Evolutionary conservation across 306 rosid genomes (phyloP).

Genomic region (Nissolia schottii): DNA sequence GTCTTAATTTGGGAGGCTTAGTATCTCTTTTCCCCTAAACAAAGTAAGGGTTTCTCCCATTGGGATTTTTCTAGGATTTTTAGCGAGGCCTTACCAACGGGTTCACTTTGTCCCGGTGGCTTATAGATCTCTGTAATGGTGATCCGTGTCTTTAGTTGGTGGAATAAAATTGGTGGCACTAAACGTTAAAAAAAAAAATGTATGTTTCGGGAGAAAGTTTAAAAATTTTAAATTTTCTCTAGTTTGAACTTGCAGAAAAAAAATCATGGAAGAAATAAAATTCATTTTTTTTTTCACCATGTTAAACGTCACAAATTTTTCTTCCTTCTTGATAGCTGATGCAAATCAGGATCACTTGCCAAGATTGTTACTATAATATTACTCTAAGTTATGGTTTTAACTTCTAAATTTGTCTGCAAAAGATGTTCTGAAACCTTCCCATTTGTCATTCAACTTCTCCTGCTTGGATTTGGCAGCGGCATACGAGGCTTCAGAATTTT

Average conservation of each 20-base stretch:
- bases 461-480: neutral
- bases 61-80: too few species aligned
- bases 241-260: neutral
- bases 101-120: too few species aligned
- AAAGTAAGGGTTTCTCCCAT: too few species aligned
- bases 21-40: too few species aligned
- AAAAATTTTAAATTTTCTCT: neutral
- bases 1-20: too few species aligned
- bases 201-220: neutral
- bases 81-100: too few species aligned
- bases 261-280: too few species aligned
- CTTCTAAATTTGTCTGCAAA: neutral
- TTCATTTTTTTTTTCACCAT: neutral
- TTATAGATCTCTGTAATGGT: too few species aligned
- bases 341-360: neutral
- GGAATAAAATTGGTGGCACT: too few species aligned
- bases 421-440: conserved; percentile 19
- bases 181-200: too few species aligned
- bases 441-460: conserved; percentile 14
- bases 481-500: neutral
- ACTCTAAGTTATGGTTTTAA: neutral
- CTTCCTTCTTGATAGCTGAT: neutral
- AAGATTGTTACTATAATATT: neutral
- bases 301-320: neutral
- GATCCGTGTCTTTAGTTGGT: too few species aligned